Base-by-base conservation (phyloP, 2,329 filamentous ascomycete species). In the Fusarium lyarnte region DNA sequence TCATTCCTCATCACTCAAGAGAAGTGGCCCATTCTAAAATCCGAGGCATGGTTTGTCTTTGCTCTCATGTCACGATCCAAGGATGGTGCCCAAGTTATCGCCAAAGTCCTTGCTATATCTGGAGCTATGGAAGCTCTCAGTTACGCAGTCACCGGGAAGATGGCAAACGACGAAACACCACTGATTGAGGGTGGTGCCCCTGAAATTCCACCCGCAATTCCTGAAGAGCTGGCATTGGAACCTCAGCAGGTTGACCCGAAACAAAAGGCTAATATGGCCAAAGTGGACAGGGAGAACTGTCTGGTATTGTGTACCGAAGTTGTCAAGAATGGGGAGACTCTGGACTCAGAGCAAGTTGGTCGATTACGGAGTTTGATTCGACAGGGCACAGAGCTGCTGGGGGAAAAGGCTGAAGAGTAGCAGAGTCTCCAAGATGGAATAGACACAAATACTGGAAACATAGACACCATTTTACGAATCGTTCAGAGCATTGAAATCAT, bases 41-140 rank as follows among this genome's bases (percentile, higher is more conserved):
- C 88, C 42, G 90, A 92, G 76, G 84, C 86, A 6, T 88, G 89
- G 85, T 91, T 91, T 69, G 85, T 90, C 10, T 84, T 90, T 57
- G 90, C 90, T 5, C 84, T 91, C 38, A 88, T 91, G 84, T 85
- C 85, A 43, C 84, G 88, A 33, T 85, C 85, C 4, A 62, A 76
- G 3, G 85, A 87, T 39, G 88, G 88, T 12, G 85, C 87, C 4
- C 74, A 78, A 4, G 79, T 87, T 16, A 84, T 88, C 23, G 73
- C 83, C 13, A 79, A 81, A 17, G 78, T 85, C 3, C 78, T 90
- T 47, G 77, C 82, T 14, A 79, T 84, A 1, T 76, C 82, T 1
- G 83, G 82, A n/a, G 82, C 85, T 2, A 82, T 85, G 54, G 78
- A 81, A 33, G 81, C 82, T 3, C 80, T 91, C 3, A 81, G 82